phyloP scores from a whole-genome alignment of 1,284 basidiomycete genomes.

The Baeospora myosura region DNA sequence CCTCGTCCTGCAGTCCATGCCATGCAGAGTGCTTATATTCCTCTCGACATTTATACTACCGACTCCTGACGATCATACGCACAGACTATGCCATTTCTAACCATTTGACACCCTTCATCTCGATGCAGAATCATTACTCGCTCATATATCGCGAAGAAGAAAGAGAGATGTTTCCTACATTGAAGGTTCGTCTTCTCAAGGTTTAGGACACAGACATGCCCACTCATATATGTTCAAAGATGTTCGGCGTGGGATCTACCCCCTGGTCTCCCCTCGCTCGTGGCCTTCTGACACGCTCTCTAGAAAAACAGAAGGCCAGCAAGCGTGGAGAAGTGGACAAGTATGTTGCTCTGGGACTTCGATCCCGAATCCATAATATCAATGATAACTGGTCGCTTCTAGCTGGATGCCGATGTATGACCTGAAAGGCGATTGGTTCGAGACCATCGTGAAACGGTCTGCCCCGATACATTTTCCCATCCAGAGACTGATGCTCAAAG shows the following conservation, averaged over 20 bases:
- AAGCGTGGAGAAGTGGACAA: background rate
- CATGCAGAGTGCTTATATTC: slow-evolving; percentile 2
- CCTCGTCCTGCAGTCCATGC: slow-evolving; percentile 6
- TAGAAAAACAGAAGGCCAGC: slow-evolving; percentile 1
- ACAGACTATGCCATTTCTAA: slow-evolving; percentile 20
- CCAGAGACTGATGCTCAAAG: background rate
- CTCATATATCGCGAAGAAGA: slow-evolving; percentile 56
- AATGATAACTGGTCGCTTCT: background rate
- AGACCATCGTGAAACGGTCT: background rate
- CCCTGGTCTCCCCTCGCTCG: slow-evolving; percentile 48
- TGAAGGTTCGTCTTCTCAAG: slow-evolving; percentile 32
- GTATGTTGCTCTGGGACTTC: background rate
- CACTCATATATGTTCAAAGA: slow-evolving; percentile 16
- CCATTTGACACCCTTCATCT: slow-evolving; percentile 41
- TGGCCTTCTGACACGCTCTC: slow-evolving; percentile 38
- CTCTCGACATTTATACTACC: background rate
- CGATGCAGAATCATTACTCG: slow-evolving; percentile 52
- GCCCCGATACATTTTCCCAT: background rate
- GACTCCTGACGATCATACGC: slow-evolving; percentile 1
- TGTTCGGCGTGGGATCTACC: slow-evolving; percentile 30
- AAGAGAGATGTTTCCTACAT: slow-evolving; percentile 59
- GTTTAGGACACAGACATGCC: background rate
- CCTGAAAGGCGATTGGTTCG: background rate
- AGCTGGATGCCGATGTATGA: background rate
- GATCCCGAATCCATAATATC: too few species aligned